Percentiles rank a stretch among this genome's conserved stretches.
Evolutionary conservation across 2,329 filamentous ascomycete species (phyloP).

Genomic region (Nectriaceae sp.): DNA sequence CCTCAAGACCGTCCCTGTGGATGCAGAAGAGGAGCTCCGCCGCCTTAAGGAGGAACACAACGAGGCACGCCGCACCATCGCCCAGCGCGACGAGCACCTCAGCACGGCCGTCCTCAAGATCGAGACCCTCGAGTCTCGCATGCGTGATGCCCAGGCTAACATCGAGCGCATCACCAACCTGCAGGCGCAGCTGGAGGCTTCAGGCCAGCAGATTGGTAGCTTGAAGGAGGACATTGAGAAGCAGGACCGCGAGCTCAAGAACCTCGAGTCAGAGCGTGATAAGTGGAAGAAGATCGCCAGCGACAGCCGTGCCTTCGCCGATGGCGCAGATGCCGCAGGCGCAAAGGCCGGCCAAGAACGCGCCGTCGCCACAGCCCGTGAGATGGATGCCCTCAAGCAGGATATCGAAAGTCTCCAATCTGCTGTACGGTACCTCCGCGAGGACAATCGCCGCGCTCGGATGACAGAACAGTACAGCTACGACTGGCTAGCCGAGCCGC

Average conservation of each 20-base stretch:
- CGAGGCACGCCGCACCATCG: constrained; percentile 71
- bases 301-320: constrained; percentile 58
- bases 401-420: constrained; percentile 67
- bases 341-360: constrained; percentile 64
- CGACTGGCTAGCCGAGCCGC: constrained; percentile 64
- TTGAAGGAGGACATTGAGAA: constrained; percentile 67
- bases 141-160: constrained; percentile 81
- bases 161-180: constrained; percentile 68
- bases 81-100: constrained; percentile 76
- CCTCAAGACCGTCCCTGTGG: constrained; percentile 78
- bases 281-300: constrained; percentile 72
- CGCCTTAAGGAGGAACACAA: constrained; percentile 78
- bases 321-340: constrained; percentile 50
- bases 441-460: constrained; percentile 66
- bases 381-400: constrained; percentile 71
- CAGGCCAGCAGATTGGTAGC: constrained; percentile 50
- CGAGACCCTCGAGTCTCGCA: constrained; percentile 84
- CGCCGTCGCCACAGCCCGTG: constrained; percentile 68
- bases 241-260: constrained; percentile 67
- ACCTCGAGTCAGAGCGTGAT: constrained; percentile 65
- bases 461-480: constrained; percentile 55
- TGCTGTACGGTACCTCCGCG: constrained; percentile 67
- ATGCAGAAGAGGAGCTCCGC: constrained; percentile 82
- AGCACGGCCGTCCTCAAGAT: constrained; percentile 91
- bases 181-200: constrained; percentile 58